Base-by-base conservation (phyloP, 208 protist species). In the Wallacemonas sp. region DNA sequence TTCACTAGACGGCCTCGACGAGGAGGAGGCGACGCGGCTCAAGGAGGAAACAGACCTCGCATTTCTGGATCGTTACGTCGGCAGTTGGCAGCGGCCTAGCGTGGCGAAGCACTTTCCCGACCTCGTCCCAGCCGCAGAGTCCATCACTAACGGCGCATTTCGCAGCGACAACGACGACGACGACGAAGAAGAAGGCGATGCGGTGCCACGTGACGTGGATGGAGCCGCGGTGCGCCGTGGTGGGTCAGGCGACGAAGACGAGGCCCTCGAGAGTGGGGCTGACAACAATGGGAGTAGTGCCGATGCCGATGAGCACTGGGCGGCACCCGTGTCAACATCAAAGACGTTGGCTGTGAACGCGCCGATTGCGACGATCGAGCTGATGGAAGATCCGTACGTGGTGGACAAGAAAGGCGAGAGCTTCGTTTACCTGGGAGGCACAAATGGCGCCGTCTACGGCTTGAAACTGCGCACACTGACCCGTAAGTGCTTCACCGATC, bases 381-480 rank as follows among this genome's bases (percentile, higher is more conserved):
- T 93, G 41, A 82, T 79, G 31, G 75, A 80, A 47, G 42, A 55
- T 1, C 86, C 86, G 4, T 78, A 80, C 36, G 55, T 75, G 3
- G 62, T 76, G 2, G 68, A 66, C 46, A 68, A 66, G 6, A 63
- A 65, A 22, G 73, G 62, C 21, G 66, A 70, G 19, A 59, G 62
- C 24, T 70, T 84, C 36, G 68, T 77, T 30, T 82, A 78, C 47
- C 63, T 93, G 22, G 86, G 86, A 27, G 44, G 80, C 12, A 80
- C 83, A 1, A 54, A 81, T 9, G 86, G 86, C n/a, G 75, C 88
- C 51, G 77, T 93, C 15, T 77, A 80, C 11, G 86, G 86, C 56
- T 64, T 93, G 8, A 77, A 89, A 53, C 68, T 67, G 15, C 66
- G 68, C 11, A 38, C 62, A 5, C 66, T 93, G 9, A 78, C 80